A percentile compares a stretch with the other conserved stretches of the same genome.
phyloP scores from a whole-genome alignment of 495 filamentous ascomycete genomes.

The Penicillium atrosanguineum region DNA sequence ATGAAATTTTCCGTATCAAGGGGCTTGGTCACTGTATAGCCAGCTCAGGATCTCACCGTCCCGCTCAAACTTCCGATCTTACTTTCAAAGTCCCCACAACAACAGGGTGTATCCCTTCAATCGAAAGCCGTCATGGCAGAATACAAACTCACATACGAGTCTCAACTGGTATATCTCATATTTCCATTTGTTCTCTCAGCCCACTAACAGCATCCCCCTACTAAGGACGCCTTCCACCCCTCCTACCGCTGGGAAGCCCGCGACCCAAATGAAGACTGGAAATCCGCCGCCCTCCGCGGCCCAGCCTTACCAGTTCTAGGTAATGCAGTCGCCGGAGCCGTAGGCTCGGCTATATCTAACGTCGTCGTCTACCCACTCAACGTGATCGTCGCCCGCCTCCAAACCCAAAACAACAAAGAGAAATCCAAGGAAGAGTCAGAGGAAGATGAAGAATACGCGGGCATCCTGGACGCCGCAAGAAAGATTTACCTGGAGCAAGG shows the following conservation, averaged over 20 bases:
- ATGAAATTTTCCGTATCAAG: background rate
- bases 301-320: constrained; percentile 77
- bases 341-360: constrained; percentile 78
- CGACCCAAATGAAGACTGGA: constrained; percentile 34
- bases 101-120: background rate
- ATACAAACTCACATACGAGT: constrained; percentile 33
- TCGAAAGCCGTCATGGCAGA: constrained; percentile 23
- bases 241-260: constrained; percentile 46
- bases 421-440: constrained; percentile 24
- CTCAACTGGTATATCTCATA: constrained; percentile 26
- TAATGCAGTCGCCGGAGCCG: constrained; percentile 78
- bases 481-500: constrained; percentile 74
- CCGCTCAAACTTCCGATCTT: background rate
- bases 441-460: constrained; percentile 54
- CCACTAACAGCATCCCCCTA: constrained; percentile 5
- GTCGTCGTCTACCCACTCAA: constrained; percentile 78
- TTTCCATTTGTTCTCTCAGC: background rate
- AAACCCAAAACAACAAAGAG: constrained; percentile 67
- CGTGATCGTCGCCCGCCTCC: constrained; percentile 80
- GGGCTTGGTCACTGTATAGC: background rate
- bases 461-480: constrained; percentile 63
- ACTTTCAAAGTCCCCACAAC: background rate
- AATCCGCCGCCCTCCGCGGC: constrained; percentile 36
- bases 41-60: background rate
- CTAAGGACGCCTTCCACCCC: constrained; percentile 49